These are phyloP conservation scores for Euptelea pleiosperma DNA, from an alignment of 164 flowering plant species.

Conservation along the genomic window DNA sequence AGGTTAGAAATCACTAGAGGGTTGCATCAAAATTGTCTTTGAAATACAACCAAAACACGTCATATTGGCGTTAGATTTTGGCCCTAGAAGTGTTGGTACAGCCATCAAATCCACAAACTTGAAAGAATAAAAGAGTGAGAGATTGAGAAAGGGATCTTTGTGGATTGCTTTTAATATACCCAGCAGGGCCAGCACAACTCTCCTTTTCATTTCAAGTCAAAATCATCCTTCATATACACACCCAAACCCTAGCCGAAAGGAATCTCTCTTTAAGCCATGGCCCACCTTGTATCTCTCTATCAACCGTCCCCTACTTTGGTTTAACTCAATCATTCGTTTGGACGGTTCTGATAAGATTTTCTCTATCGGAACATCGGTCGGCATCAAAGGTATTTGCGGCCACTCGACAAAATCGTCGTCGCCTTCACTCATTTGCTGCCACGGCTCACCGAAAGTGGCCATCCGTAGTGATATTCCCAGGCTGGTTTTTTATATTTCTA, in stretches of 20 bases:
- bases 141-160: no score
- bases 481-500: no score
- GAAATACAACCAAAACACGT: no score
- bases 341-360: background rate
- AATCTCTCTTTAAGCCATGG: conserved; percentile 3
- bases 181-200: no score
- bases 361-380: background rate
- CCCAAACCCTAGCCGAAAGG: background rate
- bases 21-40: no score
- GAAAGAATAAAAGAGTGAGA: no score
- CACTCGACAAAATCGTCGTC: background rate
- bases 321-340: no score
- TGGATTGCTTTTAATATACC: background rate
- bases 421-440: background rate
- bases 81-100: no score
- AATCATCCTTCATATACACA: conserved; percentile 9
- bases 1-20: no score
- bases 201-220: conserved; percentile 10
- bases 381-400: background rate
- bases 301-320: background rate
- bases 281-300: background rate
- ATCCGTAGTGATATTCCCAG: no score
- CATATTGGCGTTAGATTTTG: no score
- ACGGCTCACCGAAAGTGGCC: background rate
- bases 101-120: no score